Evolutionary conservation across 192 early-diverging fungal species (phyloP).

Genomic region (Powellomyces hirtus): DNA sequence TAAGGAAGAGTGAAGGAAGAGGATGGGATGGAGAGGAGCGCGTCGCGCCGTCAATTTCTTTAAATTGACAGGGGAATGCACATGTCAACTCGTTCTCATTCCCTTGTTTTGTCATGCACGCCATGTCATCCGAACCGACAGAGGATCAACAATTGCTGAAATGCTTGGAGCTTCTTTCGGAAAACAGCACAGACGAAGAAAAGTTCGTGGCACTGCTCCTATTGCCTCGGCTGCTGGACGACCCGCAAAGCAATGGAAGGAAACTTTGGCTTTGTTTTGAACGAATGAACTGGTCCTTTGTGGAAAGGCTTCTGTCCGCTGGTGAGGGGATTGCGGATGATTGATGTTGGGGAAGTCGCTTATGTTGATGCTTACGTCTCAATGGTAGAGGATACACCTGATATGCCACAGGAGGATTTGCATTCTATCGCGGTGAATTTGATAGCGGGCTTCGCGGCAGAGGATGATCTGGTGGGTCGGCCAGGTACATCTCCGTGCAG

Average conservation of each 20-base stretch:
- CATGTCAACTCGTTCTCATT: too few species aligned
- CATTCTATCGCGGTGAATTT: constrained; percentile 18
- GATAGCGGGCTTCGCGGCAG: neutral
- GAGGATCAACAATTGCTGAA: constrained; percentile 25
- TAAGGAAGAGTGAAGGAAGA: too few species aligned
- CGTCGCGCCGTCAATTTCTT: too few species aligned
- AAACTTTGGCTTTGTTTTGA: constrained; percentile 41
- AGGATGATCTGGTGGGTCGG: neutral
- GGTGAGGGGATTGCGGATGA: too few species aligned
- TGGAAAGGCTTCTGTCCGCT: constrained; percentile 46
- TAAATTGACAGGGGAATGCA: too few species aligned
- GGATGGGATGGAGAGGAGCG: too few species aligned
- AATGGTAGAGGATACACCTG: neutral
- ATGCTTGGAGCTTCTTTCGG: constrained; percentile 38
- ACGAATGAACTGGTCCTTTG: constrained; percentile 51
- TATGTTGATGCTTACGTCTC: too few species aligned
- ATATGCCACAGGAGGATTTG: constrained; percentile 9
- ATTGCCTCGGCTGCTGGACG: constrained; percentile 43
- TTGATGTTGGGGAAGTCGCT: too few species aligned
- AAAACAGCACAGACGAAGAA: constrained; percentile 42
- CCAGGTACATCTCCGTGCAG: too few species aligned
- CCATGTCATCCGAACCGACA: too few species aligned
- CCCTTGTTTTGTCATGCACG: too few species aligned
- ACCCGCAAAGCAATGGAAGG: constrained; percentile 26
- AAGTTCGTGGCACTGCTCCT: constrained; percentile 54